Evolutionary conservation across 2,329 filamentous ascomycete species (phyloP).

Genomic region (Colletotrichum lentis): DNA sequence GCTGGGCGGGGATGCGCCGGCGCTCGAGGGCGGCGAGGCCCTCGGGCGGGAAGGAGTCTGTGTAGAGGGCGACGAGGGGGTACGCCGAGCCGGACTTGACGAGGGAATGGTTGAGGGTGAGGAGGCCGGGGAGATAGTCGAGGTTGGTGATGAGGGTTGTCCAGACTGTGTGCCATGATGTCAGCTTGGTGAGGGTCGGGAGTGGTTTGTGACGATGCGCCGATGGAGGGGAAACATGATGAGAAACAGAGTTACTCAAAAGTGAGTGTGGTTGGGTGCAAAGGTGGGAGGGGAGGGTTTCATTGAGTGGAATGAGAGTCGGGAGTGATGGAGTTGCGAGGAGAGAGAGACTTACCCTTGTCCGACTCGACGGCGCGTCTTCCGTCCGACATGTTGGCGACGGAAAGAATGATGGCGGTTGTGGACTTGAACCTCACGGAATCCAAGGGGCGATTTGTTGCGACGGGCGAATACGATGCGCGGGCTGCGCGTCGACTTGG

Average conservation of each 20-base stretch:
- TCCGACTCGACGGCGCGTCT: conserved; percentile 51
- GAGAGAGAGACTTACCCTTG: conserved; percentile 45
- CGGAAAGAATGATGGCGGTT: not conserved
- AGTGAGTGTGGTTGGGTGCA: not conserved
- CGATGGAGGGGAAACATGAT: not conserved
- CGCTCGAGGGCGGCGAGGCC: conserved; percentile 74
- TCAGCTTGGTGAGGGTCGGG: not conserved
- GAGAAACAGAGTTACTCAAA: not conserved
- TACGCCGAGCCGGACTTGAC: conserved; percentile 71
- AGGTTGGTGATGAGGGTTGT: conserved; percentile 87
- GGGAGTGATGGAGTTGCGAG: not conserved
- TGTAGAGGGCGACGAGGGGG: conserved; percentile 84
- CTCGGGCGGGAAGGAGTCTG: conserved; percentile 73
- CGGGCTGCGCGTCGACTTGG: conserved; percentile 1
- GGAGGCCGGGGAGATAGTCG: conserved; percentile 80
- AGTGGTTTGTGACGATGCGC: conserved; percentile 5
- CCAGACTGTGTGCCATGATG: conserved; percentile 68
- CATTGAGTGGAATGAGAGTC: not conserved
- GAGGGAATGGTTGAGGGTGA: conserved; percentile 82
- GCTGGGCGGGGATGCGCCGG: conserved; percentile 74
- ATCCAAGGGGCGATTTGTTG: conserved; percentile 2
- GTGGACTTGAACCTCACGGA: not conserved
- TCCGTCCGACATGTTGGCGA: conserved; percentile 38
- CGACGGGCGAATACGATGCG: conserved; percentile 19
- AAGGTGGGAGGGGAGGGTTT: not conserved